Evolutionary conservation across 108 stramenopile species (phyloP), one percentile per base, ranked within the genome.

Genomic region (Skeletonema grethae): DNA sequence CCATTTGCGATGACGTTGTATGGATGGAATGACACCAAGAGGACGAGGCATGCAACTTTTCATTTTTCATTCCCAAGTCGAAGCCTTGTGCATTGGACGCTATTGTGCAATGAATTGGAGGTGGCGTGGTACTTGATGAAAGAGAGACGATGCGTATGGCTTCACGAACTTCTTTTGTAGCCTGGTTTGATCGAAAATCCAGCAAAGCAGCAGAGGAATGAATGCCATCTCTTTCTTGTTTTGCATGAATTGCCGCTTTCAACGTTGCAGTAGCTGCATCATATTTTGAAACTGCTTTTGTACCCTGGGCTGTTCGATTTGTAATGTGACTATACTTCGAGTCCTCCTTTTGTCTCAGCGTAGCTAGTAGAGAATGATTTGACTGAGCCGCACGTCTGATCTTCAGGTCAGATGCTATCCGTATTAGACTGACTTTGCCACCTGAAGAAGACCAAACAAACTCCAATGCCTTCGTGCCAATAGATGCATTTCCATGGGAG

Each of bases 131-230:
- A 31, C n/a, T 31, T 13, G 34, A 59, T 53, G 65, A 60, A n/a
- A 67, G 53, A 12, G 73, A 57, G 45, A 58, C 57, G 11, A 67
- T 31, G 34, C 34, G 57, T n/a, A 58, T 60, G 22, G 65, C n/a
- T 3, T 66, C 65, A 32, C 73, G 65, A 38, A 75, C 66, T 64
- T 75, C 73, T 48, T 61, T 58, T 28, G 36, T 45, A 15, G 65
- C 73, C 15, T 43, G 59, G 29, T 60, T 67, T 10, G 65, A 60
- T 36, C 22, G 58, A 60, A 34, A 22, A 48, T 36, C 59, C 10
- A 65, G 13, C 10, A 16, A 43, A 38, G 28, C 65, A 67, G 25
- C 16, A 7, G 41, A 43, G 41, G 41, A n/a, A 43, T 53, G 50
- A 22, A 22, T 53, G 20, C 4, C 50, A 43, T 5, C 41, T 15